Evolutionary conservation across 441 rosid genomes (phyloP).

Genomic region (Adansonia rubrostipa): DNA sequence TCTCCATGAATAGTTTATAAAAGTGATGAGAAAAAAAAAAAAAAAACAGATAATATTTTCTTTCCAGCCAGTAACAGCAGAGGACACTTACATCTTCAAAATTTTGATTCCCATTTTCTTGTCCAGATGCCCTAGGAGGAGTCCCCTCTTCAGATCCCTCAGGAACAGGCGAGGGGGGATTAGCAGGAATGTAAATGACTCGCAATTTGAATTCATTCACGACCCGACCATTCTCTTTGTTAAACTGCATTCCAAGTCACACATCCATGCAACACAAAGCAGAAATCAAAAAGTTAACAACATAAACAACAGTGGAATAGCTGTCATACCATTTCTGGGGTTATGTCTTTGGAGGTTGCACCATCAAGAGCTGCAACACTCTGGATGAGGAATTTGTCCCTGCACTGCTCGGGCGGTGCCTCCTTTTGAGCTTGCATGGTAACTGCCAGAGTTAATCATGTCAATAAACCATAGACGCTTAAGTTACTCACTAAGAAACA

Average conservation of each 20-base stretch:
- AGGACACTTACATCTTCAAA: slow-evolving; percentile 48
- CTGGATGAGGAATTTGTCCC: slow-evolving; percentile 90
- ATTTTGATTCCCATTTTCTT: slow-evolving; percentile 49
- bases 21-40: not conserved
- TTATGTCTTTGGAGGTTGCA: slow-evolving; percentile 55
- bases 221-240: slow-evolving; percentile 55
- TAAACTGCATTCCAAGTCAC: slow-evolving; percentile 51
- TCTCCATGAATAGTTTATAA: slow-evolving; percentile 5
- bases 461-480: slow-evolving; percentile 23
- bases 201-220: slow-evolving; percentile 82
- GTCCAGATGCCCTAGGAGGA: slow-evolving; percentile 60
- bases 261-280: slow-evolving; percentile 4
- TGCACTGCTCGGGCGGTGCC: slow-evolving; percentile 85
- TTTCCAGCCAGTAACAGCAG: slow-evolving; percentile 1
- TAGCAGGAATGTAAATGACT: slow-evolving; percentile 78
- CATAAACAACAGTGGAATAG: not conserved
- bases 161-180: slow-evolving; percentile 78
- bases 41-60: not conserved
- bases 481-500: not conserved
- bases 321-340: slow-evolving; percentile 65
- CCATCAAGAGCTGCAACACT: slow-evolving; percentile 66
- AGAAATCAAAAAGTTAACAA: slow-evolving; percentile 3
- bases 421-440: slow-evolving; percentile 95
- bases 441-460: slow-evolving; percentile 46
- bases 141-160: slow-evolving; percentile 89